phyloP scores from a whole-genome alignment of 2,329 filamentous ascomycete species.

The Didymella exigua region DNA sequence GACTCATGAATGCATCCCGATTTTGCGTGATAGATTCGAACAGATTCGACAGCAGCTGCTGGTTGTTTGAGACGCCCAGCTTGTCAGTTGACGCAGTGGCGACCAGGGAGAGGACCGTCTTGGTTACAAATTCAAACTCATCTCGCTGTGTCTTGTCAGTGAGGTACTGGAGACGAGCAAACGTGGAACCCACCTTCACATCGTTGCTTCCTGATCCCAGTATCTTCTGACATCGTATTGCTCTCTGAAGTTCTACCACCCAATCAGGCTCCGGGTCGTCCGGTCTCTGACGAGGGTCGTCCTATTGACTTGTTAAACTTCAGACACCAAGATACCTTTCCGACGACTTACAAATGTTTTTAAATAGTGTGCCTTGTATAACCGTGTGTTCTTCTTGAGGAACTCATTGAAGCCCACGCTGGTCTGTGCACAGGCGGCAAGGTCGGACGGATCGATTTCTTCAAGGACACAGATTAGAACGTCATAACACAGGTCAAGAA shows the following conservation, averaged over 20 bases:
- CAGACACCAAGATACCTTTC: background rate
- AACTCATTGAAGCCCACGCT: conserved; percentile 56
- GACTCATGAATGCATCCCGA: conserved; percentile 65
- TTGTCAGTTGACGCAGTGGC: conserved; percentile 47
- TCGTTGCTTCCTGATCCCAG: conserved; percentile 50
- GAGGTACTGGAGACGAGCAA: rapidly evolving
- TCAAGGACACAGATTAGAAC: conserved; percentile 44
- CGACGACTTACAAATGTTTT: conserved; percentile 56
- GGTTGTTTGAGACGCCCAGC: conserved; percentile 54
- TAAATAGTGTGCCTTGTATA: conserved; percentile 69
- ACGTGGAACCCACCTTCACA: conserved; percentile 43
- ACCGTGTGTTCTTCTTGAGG: conserved; percentile 61
- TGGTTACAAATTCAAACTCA: conserved; percentile 44
- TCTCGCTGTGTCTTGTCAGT: conserved; percentile 28
- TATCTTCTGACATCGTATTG: conserved; percentile 50
- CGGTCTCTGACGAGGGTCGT: conserved; percentile 44
- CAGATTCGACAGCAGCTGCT: conserved; percentile 42
- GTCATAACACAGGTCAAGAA: conserved; percentile 47
- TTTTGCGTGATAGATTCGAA: conserved; percentile 57
- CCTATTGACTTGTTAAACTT: conserved; percentile 37
- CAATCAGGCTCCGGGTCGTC: conserved; percentile 39
- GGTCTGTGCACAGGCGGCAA: conserved; percentile 39
- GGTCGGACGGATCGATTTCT: conserved; percentile 39
- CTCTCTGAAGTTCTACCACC: conserved; percentile 37
- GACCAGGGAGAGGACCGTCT: conserved; percentile 50